Evolutionary conservation across 2,329 filamentous ascomycete genomes (phyloP).

Genomic region (Talaromyces sp.): DNA sequence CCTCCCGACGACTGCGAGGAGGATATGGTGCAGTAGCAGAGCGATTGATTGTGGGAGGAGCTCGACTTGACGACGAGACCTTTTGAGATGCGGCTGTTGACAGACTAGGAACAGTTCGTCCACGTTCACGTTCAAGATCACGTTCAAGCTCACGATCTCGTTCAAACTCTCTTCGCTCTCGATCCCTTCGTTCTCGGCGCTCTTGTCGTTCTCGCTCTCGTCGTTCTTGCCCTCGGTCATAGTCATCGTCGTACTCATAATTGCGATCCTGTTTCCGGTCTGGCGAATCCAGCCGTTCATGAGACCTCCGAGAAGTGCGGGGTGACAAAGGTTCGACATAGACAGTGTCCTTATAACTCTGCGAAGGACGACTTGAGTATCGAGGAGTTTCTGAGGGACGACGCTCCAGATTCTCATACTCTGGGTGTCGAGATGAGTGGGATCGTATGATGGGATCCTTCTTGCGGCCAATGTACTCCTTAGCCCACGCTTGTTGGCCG

Average conservation of each 20-base stretch:
- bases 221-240: not conserved
- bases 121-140: conserved; percentile 10
- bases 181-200: not conserved
- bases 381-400: conserved; percentile 30
- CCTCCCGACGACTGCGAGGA: conserved; percentile 27
- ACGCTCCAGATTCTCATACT: conserved; percentile 21
- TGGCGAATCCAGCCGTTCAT: conserved; percentile 26
- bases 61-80: conserved; percentile 22
- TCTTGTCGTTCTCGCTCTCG: not conserved
- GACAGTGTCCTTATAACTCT: conserved; percentile 21
- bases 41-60: conserved; percentile 29
- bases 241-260: not conserved
- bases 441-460: conserved; percentile 24
- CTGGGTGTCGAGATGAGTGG: conserved; percentile 29
- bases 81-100: conserved; percentile 33
- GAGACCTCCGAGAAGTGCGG: conserved; percentile 25
- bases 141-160: not conserved
- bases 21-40: conserved; percentile 28
- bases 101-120: conserved; percentile 31
- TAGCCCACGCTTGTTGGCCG: conserved; percentile 26
- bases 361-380: conserved; percentile 23
- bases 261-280: conserved; percentile 15
- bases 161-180: not conserved
- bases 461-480: conserved; percentile 36
- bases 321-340: conserved; percentile 21